Base-by-base conservation (phyloP, 352 stramenopile species). In the Phytophthora litchii region DNA sequence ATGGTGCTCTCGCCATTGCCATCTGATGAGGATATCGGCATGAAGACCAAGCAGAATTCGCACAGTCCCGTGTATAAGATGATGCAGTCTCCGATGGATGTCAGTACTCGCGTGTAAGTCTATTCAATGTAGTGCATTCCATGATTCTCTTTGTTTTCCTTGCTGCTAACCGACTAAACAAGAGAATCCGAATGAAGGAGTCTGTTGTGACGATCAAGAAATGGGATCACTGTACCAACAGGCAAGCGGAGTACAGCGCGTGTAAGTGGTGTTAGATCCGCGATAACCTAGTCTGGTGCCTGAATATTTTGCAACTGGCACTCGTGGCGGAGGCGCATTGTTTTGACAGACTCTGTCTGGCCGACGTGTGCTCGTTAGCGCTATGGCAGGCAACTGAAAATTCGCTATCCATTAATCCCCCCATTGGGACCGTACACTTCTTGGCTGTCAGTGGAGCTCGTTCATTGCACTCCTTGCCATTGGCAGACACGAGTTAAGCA, bases 31-130 rank as follows among this genome's bases (percentile, higher is more conserved):
- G 41, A 44, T 10, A n/a, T 47, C 10, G 46, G 46, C 13, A 13
- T 32, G 3, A 70, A 70, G 40, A 32, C 5, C 14, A 59, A 55
- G 1, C 31, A 48, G 17, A 42, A 60, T 7, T 38, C 38, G 17
- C 49, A 58, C 29, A 68, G 58, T 34, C 67, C 62, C 9, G 41
- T 44, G 36, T 76, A 72, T 54, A 67, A 59, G 8, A 50, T 63
- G 10, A 14, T 72, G 36, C 43, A 20, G 52, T 76, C 67, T 12
- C 62, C 67, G 1, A 34, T 66, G 12, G 47, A 69, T 35, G 48
- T 42, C 20, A 52, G 32, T 27, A 60, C 25, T 47, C 47, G 42
- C 13, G 54, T 65, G 21, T 69, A 70, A 65, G 19, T 34, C 23
- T 27, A 27, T 3, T 27, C 23, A 3, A 27, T 27, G 23, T 27